Evolutionary conservation across 139 green algal genomes (phyloP).

Genomic region (Chlorella vulgaris): DNA sequence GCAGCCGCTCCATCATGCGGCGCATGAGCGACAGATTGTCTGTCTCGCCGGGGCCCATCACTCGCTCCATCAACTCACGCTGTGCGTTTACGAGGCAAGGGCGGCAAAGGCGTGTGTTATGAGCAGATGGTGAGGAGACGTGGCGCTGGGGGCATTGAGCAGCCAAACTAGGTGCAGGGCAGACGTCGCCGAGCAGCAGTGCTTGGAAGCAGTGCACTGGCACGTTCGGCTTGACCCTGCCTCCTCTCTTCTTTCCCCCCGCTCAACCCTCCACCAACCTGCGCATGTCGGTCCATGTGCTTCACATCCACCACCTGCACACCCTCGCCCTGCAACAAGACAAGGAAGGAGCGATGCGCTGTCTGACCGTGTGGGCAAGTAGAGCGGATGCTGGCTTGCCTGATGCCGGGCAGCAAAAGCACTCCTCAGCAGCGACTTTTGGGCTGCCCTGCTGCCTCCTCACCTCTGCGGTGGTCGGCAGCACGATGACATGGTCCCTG

Average conservation of each 20-base stretch:
- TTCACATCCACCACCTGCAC: conserved; percentile 3
- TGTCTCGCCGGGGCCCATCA: conserved; percentile 2
- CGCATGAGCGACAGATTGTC: conserved; percentile 9
- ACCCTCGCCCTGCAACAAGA: background rate
- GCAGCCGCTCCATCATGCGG: conserved; percentile 1
- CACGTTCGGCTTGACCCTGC: too few relatives aligned
- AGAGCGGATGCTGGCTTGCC: too few relatives aligned
- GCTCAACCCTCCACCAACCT: background rate
- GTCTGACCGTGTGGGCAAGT: too few relatives aligned
- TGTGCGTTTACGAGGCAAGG: background rate
- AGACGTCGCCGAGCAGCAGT: too few relatives aligned
- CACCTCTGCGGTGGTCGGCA: background rate
- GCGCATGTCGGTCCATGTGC: background rate
- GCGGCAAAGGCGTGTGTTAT: background rate
- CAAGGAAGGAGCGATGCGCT: too few relatives aligned
- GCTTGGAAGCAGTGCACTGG: too few relatives aligned
- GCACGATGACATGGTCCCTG: background rate
- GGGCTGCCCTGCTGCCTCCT: background rate
- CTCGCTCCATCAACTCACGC: conserved; percentile 4
- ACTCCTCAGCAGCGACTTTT: too few relatives aligned
- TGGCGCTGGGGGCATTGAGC: too few relatives aligned
- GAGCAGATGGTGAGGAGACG: too few relatives aligned
- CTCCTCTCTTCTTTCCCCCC: too few relatives aligned
- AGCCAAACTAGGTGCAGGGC: too few relatives aligned
- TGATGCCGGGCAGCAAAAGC: too few relatives aligned